Conservation (phyloP, 495 filamentous ascomycete genomes). For the Rhizodiscina lignyota region DNA sequence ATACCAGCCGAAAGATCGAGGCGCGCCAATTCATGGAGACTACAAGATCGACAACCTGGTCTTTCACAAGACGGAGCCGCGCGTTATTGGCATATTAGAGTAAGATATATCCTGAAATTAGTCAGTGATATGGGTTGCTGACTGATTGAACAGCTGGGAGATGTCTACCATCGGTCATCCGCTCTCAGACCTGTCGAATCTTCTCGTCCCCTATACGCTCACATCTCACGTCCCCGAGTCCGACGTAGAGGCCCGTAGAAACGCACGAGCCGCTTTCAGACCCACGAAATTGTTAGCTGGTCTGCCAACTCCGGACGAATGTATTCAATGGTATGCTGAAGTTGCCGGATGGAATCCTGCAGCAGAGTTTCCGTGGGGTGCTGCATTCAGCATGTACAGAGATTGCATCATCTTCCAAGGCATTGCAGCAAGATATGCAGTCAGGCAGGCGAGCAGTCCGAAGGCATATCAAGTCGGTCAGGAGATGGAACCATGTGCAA, state of each 20-base stretch:
- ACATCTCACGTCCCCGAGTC: constrained; percentile 11
- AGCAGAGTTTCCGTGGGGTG: constrained; percentile 35
- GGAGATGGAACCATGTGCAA: constrained; percentile 42
- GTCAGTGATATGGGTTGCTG: too few species aligned
- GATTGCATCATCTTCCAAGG: constrained; percentile 74
- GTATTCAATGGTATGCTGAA: constrained; percentile 54
- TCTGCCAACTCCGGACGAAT: constrained; percentile 49
- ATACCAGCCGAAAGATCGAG: constrained; percentile 53
- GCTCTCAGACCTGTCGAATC: constrained; percentile 68
- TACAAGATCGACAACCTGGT: constrained; percentile 93
- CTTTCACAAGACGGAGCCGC: constrained; percentile 69
- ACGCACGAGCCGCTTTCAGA: constrained; percentile 31
- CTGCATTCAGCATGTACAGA: constrained; percentile 48
- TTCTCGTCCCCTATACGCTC: constrained; percentile 44
- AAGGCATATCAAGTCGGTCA: constrained; percentile 51
- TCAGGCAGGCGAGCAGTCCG: constrained; percentile 74
- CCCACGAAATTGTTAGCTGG: constrained; percentile 36
- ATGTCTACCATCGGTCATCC: constrained; percentile 90
- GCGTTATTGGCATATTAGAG: constrained; percentile 80
- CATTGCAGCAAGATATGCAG: constrained; percentile 64
- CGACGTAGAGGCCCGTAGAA: constrained; percentile 3
- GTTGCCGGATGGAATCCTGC: constrained; percentile 49
- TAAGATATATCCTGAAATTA: constrained; percentile 19
- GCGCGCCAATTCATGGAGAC: constrained; percentile 69
- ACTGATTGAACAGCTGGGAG: constrained; percentile 66